Conservation (phyloP, 805 yeast genomes). For the Saccharomycopsis sp. region DNA sequence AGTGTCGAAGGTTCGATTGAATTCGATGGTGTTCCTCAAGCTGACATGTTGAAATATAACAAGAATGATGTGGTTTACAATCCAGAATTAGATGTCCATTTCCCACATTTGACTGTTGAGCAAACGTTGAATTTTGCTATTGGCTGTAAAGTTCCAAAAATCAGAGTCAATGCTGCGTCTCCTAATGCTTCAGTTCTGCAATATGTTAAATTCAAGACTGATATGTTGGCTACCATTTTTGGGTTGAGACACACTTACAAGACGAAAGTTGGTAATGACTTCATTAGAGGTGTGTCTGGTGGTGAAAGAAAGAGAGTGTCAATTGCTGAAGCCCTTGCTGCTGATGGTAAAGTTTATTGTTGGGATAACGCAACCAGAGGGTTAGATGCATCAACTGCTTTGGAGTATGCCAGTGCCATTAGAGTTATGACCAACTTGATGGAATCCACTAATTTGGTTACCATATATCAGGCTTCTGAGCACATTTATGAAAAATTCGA, state of each 20-base stretch:
- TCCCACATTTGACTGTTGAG: constrained; percentile 44
- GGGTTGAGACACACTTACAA: constrained; percentile 55
- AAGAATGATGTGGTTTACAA: constrained; percentile 45
- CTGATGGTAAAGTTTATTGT: constrained; percentile 57
- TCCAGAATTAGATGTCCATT: constrained; percentile 45
- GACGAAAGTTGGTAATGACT: constrained; percentile 56
- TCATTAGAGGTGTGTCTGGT: constrained; percentile 71
- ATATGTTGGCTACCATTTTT: constrained; percentile 38
- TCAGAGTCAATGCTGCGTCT: constrained; percentile 36
- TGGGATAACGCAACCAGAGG: constrained; percentile 88
- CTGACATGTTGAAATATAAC: constrained; percentile 40
- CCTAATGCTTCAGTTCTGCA: constrained; percentile 34
- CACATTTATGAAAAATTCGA: constrained; percentile 59
- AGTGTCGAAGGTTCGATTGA: constrained; percentile 34
- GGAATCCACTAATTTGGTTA: constrained; percentile 52
- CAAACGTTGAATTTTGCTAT: constrained; percentile 46
- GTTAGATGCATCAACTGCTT: constrained; percentile 76
- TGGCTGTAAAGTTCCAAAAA: constrained; percentile 41
- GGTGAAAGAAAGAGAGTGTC: constrained; percentile 85
- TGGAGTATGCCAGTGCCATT: constrained; percentile 62
- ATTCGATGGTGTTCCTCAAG: constrained; percentile 44
- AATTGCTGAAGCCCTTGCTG: constrained; percentile 67
- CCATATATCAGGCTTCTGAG: constrained; percentile 65
- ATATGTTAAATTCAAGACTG: constrained; percentile 34
- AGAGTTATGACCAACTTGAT: constrained; percentile 52